Evolutionary conservation across 2,329 filamentous ascomycete species (phyloP).

Genomic region (Aphanocladium album): DNA sequence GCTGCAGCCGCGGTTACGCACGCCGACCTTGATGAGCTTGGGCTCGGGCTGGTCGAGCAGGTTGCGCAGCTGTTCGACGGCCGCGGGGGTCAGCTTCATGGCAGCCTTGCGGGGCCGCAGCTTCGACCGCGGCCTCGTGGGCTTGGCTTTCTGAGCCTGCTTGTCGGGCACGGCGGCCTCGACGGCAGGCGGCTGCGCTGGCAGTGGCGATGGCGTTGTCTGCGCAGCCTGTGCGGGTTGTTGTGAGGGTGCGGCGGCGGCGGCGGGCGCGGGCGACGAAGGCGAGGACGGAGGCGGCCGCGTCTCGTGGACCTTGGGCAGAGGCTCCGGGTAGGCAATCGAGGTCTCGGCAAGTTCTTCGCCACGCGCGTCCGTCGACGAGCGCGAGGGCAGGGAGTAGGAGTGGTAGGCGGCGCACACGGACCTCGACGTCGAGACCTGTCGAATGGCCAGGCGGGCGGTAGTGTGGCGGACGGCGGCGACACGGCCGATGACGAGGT

Average conservation of each 20-base stretch:
- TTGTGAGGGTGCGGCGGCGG: slow-evolving; percentile 14
- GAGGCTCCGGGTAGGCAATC: slow-evolving; percentile 38
- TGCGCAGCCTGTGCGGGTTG: slow-evolving; percentile 8
- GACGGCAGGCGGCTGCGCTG: not conserved
- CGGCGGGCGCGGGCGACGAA: slow-evolving; percentile 14
- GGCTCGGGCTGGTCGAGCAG: slow-evolving; percentile 81
- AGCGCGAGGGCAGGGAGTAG: slow-evolving; percentile 43
- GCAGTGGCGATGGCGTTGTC: slow-evolving; percentile 9
- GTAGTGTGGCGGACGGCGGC: slow-evolving; percentile 35
- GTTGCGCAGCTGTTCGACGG: slow-evolving; percentile 70
- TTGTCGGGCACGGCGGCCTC: slow-evolving; percentile 50
- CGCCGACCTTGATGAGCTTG: slow-evolving; percentile 89
- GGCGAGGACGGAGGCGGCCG: slow-evolving; percentile 33
- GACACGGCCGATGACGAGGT: slow-evolving; percentile 35
- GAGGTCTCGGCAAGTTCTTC: slow-evolving; percentile 43
- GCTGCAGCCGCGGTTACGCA: slow-evolving; percentile 90
- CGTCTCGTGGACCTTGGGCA: slow-evolving; percentile 50
- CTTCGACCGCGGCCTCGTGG: slow-evolving; percentile 33
- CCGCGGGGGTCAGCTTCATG: slow-evolving; percentile 76
- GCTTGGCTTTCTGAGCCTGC: slow-evolving; percentile 63
- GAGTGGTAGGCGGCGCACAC: slow-evolving; percentile 42
- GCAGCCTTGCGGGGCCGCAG: slow-evolving; percentile 75
- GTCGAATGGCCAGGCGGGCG: slow-evolving; percentile 34
- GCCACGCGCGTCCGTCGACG: slow-evolving; percentile 36
- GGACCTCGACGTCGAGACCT: slow-evolving; percentile 34